Evolutionary conservation across 352 stramenopile genomes (phyloP), one percentile per base, ranked within the genome.

Genomic region (Labyrinthula sp.): DNA sequence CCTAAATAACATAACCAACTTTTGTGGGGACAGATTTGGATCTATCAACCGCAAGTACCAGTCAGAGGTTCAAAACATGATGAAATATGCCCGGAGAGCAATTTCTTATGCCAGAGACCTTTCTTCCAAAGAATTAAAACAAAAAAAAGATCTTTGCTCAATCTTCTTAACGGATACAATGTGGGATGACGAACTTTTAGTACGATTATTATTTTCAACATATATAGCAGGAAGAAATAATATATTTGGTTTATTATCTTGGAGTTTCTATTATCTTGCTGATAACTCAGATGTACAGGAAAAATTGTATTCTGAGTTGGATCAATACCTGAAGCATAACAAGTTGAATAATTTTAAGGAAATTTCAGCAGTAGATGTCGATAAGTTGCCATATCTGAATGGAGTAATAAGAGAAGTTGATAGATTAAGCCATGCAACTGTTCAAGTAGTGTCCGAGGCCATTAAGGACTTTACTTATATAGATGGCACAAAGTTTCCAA

Each of bases 151-250:
- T n/a, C n/a, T n/a, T n/a, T n/a, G n/a, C n/a, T n/a, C n/a, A n/a
- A n/a, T n/a, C n/a, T n/a, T n/a, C n/a, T n/a, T n/a, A n/a, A n/a
- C n/a, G n/a, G n/a, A n/a, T n/a, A n/a, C n/a, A n/a, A n/a, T n/a
- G n/a, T n/a, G n/a, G n/a, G n/a, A n/a, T n/a, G n/a, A n/a, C n/a
- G n/a, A n/a, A n/a, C n/a, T n/a, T n/a, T n/a, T n/a, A n/a, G n/a
- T n/a, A n/a, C n/a, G n/a, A n/a, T n/a, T n/a, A n/a, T n/a, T n/a
- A n/a, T n/a, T n/a, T n/a, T n/a, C n/a, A n/a, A n/a, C n/a, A n/a
- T n/a, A n/a, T n/a, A 59, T 83, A 27, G 70, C 71, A 26, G 73
- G 73, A 2, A 61, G 73, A 4, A 72, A 84, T 55, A 77, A 72
- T 0, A 79, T 68, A 0, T 68, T 72, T 9, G 67, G 73, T 24